phyloP scores from a whole-genome alignment of 2,329 filamentous ascomycete genomes.

The Penicillium sp. region DNA sequence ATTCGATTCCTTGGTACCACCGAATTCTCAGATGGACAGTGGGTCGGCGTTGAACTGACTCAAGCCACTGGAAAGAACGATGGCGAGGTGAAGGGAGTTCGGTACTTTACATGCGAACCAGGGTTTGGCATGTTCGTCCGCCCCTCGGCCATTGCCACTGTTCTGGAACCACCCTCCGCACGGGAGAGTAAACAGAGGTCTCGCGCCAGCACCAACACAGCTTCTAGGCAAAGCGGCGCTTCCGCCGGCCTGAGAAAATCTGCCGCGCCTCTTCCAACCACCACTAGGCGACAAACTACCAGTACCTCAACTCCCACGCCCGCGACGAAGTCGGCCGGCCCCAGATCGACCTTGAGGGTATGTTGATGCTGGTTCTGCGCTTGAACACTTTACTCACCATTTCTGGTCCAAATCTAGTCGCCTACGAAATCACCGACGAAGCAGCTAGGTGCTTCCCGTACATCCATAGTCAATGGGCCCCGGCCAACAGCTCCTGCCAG shows the following conservation, averaged over 20 bases:
- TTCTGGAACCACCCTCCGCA: constrained; percentile 34
- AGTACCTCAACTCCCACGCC: constrained; percentile 66
- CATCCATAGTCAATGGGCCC: constrained; percentile 46
- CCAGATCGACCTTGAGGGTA: constrained; percentile 40
- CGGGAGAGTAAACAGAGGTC: constrained; percentile 37
- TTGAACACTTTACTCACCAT: constrained; percentile 18
- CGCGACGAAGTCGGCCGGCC: constrained; percentile 47
- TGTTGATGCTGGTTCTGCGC: constrained; percentile 4
- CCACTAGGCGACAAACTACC: constrained; percentile 60
- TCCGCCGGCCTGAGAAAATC: constrained; percentile 38
- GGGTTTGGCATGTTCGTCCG: constrained; percentile 81
- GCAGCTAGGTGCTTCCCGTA: constrained; percentile 56
- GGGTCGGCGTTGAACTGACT: constrained; percentile 84
- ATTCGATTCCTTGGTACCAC: constrained; percentile 79
- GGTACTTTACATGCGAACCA: constrained; percentile 75
- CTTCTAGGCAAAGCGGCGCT: constrained; percentile 18
- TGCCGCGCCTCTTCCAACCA: constrained; percentile 48
- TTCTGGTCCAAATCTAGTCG: constrained; percentile 47
- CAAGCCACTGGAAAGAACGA: constrained; percentile 85
- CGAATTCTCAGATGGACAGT: constrained; percentile 72
- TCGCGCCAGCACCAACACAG: constrained; percentile 27
- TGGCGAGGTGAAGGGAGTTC: constrained; percentile 77
- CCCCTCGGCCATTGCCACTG: constrained; percentile 59
- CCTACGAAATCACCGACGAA: constrained; percentile 77
- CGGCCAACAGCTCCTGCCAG: constrained; percentile 54